phyloP scores from a whole-genome alignment of 352 stramenopile species.

The Globisporangium iwayamae region DNA sequence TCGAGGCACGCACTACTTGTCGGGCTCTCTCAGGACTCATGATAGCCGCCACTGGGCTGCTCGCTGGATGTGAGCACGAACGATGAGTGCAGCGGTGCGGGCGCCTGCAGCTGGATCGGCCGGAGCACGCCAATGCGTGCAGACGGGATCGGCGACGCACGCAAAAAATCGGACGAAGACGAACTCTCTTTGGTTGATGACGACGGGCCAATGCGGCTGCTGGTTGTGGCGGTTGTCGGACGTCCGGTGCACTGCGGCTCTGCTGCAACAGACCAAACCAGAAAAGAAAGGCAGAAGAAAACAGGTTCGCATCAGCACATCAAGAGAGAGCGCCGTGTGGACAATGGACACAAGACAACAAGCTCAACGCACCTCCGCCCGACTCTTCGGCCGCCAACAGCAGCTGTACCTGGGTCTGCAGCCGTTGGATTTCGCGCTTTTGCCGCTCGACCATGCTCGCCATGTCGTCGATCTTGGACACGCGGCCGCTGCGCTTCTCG shows the following conservation, averaged over 20 bases:
- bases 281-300: slow-evolving; percentile 3
- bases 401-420: slow-evolving; percentile 66
- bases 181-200: background rate
- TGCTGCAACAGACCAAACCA: slow-evolving; percentile 8
- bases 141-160: background rate
- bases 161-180: background rate
- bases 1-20: background rate
- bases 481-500: slow-evolving; percentile 19
- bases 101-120: slow-evolving; percentile 13
- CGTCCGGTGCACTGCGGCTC: background rate
- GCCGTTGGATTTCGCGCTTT: slow-evolving; percentile 61
- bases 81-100: slow-evolving; percentile 35
- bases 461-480: slow-evolving; percentile 40
- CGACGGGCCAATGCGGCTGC: background rate
- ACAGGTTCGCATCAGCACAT: background rate
- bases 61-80: slow-evolving; percentile 40
- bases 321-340: background rate
- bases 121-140: slow-evolving; percentile 25
- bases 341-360: background rate
- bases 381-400: slow-evolving; percentile 36
- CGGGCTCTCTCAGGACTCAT: background rate
- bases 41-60: background rate
- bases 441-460: slow-evolving; percentile 46
- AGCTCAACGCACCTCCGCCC: slow-evolving; percentile 6
- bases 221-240: background rate